Evolutionary conservation across 371 early-diverging fungal genomes (phyloP).

Genomic region (Mucor circinelloides): DNA sequence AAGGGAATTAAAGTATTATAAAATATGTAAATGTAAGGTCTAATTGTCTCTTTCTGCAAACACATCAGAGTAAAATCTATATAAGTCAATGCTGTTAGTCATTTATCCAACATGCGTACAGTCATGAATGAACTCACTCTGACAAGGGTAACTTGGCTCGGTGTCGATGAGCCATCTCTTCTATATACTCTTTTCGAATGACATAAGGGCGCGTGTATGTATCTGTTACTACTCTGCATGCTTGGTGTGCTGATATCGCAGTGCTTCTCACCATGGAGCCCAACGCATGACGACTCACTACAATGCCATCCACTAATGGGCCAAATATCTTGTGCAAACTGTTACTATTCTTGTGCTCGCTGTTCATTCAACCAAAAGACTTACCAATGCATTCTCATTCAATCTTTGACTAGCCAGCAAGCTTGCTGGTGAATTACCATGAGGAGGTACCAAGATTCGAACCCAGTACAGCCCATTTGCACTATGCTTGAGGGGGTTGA

Average conservation of each 20-base stretch:
- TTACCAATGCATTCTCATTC: slow-evolving; percentile 53
- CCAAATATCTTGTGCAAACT: slow-evolving; percentile 56
- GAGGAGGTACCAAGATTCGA: slow-evolving; percentile 43
- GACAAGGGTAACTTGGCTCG: slow-evolving; percentile 50
- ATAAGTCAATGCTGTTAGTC: too few species aligned
- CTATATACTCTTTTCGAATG: slow-evolving; percentile 60
- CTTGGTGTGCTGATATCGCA: slow-evolving; percentile 69
- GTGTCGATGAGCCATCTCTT: slow-evolving; percentile 58
- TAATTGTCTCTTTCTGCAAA: slow-evolving; percentile 15
- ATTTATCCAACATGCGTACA: too few species aligned
- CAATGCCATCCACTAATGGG: slow-evolving; percentile 73
- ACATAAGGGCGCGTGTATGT: slow-evolving; percentile 60
- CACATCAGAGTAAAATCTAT: slow-evolving; percentile 22
- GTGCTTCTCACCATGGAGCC: slow-evolving; percentile 73
- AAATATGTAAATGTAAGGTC: background rate
- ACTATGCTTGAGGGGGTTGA: slow-evolving; percentile 56
- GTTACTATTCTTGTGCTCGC: background rate
- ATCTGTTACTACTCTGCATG: slow-evolving; percentile 60
- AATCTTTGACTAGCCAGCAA: slow-evolving; percentile 42
- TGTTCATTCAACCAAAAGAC: background rate
- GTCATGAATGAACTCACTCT: too few species aligned
- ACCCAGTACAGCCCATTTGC: slow-evolving; percentile 62
- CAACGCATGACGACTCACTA: slow-evolving; percentile 69
- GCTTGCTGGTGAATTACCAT: slow-evolving; percentile 28
- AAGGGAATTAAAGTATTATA: background rate